Evolutionary conservation across 2,329 filamentous ascomycete species (phyloP).

Genomic region (Fusarium sp.): DNA sequence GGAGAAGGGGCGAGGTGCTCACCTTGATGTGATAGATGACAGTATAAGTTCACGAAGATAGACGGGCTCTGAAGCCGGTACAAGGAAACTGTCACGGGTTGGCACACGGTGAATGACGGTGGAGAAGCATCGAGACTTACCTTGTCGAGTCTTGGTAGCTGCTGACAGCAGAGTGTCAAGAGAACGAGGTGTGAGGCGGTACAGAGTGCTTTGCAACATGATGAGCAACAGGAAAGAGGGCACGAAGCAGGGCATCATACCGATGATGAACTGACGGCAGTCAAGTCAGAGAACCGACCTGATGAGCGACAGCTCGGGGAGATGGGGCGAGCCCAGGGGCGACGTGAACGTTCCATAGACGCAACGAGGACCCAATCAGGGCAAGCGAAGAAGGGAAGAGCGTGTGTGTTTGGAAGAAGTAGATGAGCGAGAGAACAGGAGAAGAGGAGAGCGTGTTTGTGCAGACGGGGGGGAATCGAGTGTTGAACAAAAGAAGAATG

Average conservation of each 20-base stretch:
- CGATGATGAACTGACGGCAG: not conserved
- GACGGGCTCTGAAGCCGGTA: not conserved
- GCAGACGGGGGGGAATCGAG: not conserved
- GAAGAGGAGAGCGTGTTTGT: not conserved
- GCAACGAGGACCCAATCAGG: constrained; percentile 16
- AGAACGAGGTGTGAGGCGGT: not conserved
- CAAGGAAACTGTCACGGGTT: not conserved
- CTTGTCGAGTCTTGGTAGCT: not conserved
- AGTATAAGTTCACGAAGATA: not conserved
- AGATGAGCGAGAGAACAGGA: not conserved
- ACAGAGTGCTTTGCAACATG: not conserved
- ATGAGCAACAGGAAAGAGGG: not conserved
- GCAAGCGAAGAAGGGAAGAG: not conserved
- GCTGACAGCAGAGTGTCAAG: not conserved
- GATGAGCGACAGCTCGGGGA: not conserved
- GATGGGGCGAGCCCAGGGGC: constrained; percentile 15
- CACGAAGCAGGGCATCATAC: not conserved
- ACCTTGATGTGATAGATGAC: not conserved
- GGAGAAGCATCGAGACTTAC: not conserved
- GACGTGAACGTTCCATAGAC: constrained; percentile 29
- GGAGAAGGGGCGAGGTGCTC: not conserved
- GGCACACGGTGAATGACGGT: not conserved
- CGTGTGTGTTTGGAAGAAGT: not conserved
- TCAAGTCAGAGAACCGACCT: not conserved
- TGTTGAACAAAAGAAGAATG: constrained; percentile 1